These are phyloP conservation scores for Cephalotrichum gorgonifer DNA, from an alignment of 2,329 filamentous ascomycete species.

Conservation along the genomic window DNA sequence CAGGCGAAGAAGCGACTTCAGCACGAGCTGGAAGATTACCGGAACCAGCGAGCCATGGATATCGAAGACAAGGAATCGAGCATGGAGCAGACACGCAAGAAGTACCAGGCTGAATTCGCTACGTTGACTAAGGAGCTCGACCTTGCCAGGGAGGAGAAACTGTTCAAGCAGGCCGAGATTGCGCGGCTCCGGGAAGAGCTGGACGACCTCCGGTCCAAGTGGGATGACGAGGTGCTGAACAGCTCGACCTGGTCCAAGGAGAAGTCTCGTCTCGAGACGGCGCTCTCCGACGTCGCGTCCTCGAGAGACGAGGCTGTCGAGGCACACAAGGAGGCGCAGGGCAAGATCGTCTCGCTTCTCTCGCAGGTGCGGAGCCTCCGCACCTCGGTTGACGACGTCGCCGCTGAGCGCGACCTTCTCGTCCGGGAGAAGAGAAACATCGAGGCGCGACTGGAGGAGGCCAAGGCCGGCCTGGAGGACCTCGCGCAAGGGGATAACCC, in stretches of 20 bases:
- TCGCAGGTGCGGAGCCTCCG: slow-evolving; percentile 82
- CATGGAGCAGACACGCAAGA: slow-evolving; percentile 94
- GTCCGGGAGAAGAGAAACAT: slow-evolving; percentile 83
- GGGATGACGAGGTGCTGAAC: slow-evolving; percentile 97
- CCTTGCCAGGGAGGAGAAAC: slow-evolving; percentile 80
- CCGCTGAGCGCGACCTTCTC: slow-evolving; percentile 74
- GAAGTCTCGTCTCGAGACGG: slow-evolving; percentile 83
- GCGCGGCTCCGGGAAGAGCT: slow-evolving; percentile 86
- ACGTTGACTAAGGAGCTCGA: slow-evolving; percentile 87
- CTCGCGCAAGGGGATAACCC: slow-evolving; percentile 77
- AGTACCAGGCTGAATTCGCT: slow-evolving; percentile 90
- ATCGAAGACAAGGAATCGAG: slow-evolving; percentile 94
- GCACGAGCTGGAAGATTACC: slow-evolving; percentile 95
- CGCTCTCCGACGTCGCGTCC: slow-evolving; percentile 75
- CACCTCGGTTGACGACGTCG: slow-evolving; percentile 74
- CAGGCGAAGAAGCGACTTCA: slow-evolving; percentile 92
- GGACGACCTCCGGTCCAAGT: slow-evolving; percentile 88
- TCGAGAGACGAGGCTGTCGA: slow-evolving; percentile 90
- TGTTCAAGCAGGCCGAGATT: slow-evolving; percentile 78
- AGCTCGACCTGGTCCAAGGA: slow-evolving; percentile 98
- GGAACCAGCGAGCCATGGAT: slow-evolving; percentile 87
- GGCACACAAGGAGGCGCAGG: slow-evolving; percentile 89
- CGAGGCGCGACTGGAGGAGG: slow-evolving; percentile 76
- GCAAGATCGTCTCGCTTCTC: slow-evolving; percentile 81
- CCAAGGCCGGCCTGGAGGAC: slow-evolving; percentile 79